Evolutionary conservation across 2,329 filamentous ascomycete species (phyloP).

Genomic region (Scorias spongiosa): DNA sequence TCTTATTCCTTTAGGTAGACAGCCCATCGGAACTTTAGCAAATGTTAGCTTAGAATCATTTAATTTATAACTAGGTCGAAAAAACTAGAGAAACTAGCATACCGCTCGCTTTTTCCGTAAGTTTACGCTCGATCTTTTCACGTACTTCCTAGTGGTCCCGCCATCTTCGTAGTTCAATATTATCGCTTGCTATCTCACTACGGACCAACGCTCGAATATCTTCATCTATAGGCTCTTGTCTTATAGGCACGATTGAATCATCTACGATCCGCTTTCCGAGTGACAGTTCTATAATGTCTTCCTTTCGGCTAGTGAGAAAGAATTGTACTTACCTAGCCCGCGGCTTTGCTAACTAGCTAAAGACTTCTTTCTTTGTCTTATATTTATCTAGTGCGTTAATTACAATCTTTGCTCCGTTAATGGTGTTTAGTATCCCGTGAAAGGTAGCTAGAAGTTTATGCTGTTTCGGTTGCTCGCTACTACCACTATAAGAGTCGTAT

Average conservation of each 20-base stretch:
- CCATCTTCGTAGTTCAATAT: background rate
- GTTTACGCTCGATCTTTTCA: background rate
- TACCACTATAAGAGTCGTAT: background rate
- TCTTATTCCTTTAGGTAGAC: no score
- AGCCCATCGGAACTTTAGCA: slow-evolving; percentile 8
- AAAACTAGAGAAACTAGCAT: background rate
- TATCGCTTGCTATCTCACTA: background rate
- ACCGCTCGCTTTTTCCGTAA: background rate
- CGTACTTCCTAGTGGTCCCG: background rate
- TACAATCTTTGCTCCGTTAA: background rate
- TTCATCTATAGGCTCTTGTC: background rate
- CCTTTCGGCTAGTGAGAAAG: background rate
- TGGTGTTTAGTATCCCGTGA: background rate
- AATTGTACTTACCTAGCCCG: background rate
- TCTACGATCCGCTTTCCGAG: background rate
- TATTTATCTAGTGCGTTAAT: background rate
- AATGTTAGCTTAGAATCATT: background rate
- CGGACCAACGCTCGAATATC: background rate
- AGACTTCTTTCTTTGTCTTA: background rate
- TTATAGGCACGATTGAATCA: background rate
- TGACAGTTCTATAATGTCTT: background rate
- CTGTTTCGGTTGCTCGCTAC: background rate
- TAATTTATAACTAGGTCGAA: background rate
- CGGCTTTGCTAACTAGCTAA: background rate
- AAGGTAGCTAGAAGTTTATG: background rate